A percentile compares a stretch with the other conserved stretches of the same genome.
Evolutionary conservation across 1,284 basidiomycete genomes (phyloP).

Genomic region (Hymenochaete sp.): DNA sequence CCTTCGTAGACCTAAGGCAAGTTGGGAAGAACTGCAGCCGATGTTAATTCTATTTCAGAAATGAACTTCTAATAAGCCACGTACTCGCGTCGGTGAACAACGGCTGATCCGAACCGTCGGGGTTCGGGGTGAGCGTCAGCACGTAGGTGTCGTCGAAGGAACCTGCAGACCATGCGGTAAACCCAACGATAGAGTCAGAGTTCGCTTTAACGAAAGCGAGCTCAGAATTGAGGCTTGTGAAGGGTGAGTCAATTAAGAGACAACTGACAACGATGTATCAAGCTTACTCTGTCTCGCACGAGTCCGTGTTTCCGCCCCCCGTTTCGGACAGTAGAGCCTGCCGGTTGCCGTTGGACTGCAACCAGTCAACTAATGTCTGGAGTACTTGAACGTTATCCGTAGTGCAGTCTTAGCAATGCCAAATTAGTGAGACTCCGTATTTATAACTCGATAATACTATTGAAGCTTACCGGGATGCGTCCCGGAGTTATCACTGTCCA

Average conservation of each 20-base stretch:
- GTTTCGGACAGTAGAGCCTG: constrained; percentile 51
- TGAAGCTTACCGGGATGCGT: constrained; percentile 30
- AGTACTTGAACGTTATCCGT: constrained; percentile 38
- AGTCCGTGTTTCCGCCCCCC: constrained; percentile 45
- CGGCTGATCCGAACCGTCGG: constrained; percentile 32
- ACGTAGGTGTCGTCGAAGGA: constrained; percentile 32
- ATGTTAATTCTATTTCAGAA: no score
- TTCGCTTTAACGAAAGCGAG: constrained; percentile 40
- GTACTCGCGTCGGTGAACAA: constrained; percentile 27
- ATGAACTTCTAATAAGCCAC: no score
- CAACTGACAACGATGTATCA: neutral
- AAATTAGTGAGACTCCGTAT: no score
- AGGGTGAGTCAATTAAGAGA: neutral
- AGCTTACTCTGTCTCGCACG: constrained; percentile 36
- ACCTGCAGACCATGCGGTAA: constrained; percentile 38
- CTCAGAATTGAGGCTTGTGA: constrained; percentile 31
- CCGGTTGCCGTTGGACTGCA: constrained; percentile 40
- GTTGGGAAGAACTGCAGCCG: no score
- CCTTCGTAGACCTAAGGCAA: no score
- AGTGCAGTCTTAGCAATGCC: constrained; percentile 15
- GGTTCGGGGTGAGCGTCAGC: constrained; percentile 30
- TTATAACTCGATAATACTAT: no score
- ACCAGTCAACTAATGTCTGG: constrained; percentile 36
- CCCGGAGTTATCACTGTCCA: constrained; percentile 50
- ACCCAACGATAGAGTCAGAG: constrained; percentile 38